Conservation (phyloP, 495 filamentous ascomycete genomes). For the Penicillium coffeae region DNA sequence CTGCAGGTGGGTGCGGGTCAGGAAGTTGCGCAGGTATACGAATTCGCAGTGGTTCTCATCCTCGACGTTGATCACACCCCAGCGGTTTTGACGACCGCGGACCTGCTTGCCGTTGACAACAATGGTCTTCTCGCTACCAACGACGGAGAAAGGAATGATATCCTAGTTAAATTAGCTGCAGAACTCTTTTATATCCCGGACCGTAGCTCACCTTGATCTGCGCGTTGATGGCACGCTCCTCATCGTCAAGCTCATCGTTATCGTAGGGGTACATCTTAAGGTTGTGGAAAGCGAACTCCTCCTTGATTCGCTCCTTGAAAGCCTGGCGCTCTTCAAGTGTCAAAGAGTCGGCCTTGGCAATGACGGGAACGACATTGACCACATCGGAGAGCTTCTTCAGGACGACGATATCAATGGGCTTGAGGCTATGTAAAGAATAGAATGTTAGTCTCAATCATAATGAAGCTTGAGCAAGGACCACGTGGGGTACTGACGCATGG, state of each 20-base stretch:
- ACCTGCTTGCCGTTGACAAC: slow-evolving; percentile 97
- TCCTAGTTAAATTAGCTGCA: slow-evolving; percentile 46
- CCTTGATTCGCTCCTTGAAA: slow-evolving; percentile 99
- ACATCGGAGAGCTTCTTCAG: slow-evolving; percentile 98
- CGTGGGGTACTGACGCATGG: slow-evolving; percentile 62
- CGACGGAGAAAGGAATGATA: slow-evolving; percentile 96
- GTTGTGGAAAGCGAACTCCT: slow-evolving; percentile 99
- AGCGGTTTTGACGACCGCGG: slow-evolving; percentile 95
- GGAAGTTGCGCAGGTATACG: slow-evolving; percentile 94
- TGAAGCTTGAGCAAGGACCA: not conserved
- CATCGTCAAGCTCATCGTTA: slow-evolving; percentile 96
- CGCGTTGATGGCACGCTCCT: slow-evolving; percentile 88
- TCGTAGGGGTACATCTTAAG: slow-evolving; percentile 99
- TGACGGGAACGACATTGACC: slow-evolving; percentile 98
- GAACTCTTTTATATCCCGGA: not conserved
- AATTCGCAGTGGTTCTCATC: slow-evolving; percentile 99
- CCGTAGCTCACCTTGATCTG: slow-evolving; percentile 78
- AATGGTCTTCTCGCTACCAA: slow-evolving; percentile 96
- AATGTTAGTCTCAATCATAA: not conserved
- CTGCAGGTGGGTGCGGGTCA: slow-evolving; percentile 92
- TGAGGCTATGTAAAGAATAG: slow-evolving; percentile 53
- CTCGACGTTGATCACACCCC: slow-evolving; percentile 99
- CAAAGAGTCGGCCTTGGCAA: slow-evolving; percentile 95
- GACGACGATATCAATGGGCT: slow-evolving; percentile 99
- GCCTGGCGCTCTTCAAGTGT: slow-evolving; percentile 91